Evolutionary conservation across 768 basidiomycete genomes (phyloP).

Genomic region (Hericium erinaceus): DNA sequence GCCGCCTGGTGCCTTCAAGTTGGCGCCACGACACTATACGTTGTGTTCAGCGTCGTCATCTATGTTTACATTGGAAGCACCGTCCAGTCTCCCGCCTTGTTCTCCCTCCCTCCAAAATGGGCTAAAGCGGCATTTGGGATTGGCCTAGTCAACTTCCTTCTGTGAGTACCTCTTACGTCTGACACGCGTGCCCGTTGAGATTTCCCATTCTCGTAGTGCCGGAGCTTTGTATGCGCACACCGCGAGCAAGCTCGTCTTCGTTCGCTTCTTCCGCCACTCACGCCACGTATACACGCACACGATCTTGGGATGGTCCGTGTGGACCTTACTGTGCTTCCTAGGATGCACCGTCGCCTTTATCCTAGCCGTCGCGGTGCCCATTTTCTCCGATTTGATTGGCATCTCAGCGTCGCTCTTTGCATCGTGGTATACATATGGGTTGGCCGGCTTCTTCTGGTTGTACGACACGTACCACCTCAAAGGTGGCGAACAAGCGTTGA

Average conservation of each 20-base stretch:
- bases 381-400: conserved; percentile 46
- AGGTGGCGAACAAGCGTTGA: conserved; percentile 27
- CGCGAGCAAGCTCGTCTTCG: conserved; percentile 44
- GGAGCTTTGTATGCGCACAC: conserved; percentile 41
- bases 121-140: conserved; percentile 40
- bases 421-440: conserved; percentile 50
- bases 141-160: conserved; percentile 41
- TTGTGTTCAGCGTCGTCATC: conserved; percentile 29
- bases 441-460: conserved; percentile 47
- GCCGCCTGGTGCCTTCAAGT: conserved; percentile 47
- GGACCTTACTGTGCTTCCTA: conserved; percentile 34
- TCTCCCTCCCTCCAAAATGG: conserved; percentile 41
- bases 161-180: conserved; percentile 23
- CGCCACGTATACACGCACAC: conserved; percentile 44
- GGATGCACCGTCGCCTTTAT: conserved; percentile 34
- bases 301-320: conserved; percentile 37
- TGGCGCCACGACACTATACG: conserved; percentile 43
- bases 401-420: conserved; percentile 46
- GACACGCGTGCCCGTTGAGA: background rate
- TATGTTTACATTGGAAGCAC: conserved; percentile 41
- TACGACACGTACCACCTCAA: conserved; percentile 36
- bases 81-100: conserved; percentile 35
- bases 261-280: conserved; percentile 40
- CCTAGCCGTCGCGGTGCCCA: conserved; percentile 41
- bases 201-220: conserved; percentile 20